Percentiles rank a stretch among this genome's conserved stretches.
Evolutionary conservation across 768 basidiomycete genomes (phyloP).

Genomic region (Naganishia friedmannii): DNA sequence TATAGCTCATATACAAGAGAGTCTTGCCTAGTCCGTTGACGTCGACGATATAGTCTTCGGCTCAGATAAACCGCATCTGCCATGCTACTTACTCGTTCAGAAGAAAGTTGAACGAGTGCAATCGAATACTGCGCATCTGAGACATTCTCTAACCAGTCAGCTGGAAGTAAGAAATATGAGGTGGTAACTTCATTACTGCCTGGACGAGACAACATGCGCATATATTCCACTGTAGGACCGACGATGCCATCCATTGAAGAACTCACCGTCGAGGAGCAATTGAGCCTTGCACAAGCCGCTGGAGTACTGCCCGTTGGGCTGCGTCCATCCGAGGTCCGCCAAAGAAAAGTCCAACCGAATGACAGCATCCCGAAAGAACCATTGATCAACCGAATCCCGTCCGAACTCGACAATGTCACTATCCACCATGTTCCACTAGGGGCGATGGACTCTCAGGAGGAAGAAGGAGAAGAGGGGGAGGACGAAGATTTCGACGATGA

Average conservation of each 20-base stretch:
- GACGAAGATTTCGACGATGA: background rate
- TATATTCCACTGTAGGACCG: background rate
- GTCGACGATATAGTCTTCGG: too few relatives aligned
- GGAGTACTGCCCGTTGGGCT: constrained; percentile 27
- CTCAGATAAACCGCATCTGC: too few relatives aligned
- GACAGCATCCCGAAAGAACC: background rate
- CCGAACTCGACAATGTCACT: background rate
- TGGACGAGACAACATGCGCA: background rate
- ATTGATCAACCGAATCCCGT: constrained; percentile 21
- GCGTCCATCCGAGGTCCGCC: constrained; percentile 20
- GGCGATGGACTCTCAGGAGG: background rate
- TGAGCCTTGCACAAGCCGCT: constrained; percentile 28
- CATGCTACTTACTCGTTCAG: background rate
- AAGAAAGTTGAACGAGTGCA: background rate
- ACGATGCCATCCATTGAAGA: constrained; percentile 22
- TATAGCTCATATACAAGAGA: too few relatives aligned
- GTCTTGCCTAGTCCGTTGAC: too few relatives aligned
- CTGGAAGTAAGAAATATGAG: background rate
- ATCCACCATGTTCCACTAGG: constrained; percentile 22
- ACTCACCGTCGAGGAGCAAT: constrained; percentile 29
- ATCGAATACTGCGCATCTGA: constrained; percentile 15
- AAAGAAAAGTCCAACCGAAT: background rate
- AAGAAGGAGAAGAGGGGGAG: constrained; percentile 7
- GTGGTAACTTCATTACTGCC: background rate
- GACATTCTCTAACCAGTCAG: constrained; percentile 4